These are phyloP conservation scores for Euphorbia lathyris DNA, from an alignment of 345 rosid species.

Conservation along the genomic window DNA sequence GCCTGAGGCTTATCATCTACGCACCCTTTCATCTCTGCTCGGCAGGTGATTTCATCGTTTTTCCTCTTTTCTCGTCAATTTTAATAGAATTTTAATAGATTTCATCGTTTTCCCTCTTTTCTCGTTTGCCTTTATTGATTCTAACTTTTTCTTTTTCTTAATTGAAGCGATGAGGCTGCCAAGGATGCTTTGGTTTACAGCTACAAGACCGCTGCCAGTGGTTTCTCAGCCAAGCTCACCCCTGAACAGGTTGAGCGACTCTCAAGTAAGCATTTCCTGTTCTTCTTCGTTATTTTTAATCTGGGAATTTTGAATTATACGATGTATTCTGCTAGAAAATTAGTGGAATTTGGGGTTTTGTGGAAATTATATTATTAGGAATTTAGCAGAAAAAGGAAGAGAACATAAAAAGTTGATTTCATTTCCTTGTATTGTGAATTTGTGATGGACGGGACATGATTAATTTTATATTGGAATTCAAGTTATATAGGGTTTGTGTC, in stretches of 20 bases:
- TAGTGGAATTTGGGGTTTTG: neutral
- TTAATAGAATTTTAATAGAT: too few relatives aligned
- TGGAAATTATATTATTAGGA: too few relatives aligned
- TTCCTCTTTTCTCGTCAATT: neutral
- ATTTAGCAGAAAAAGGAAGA: neutral
- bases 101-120: neutral
- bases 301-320: neutral
- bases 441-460: neutral
- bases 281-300: neutral
- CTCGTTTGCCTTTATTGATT: neutral
- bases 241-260: slow-evolving; percentile 67
- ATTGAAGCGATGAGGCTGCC: slow-evolving; percentile 68
- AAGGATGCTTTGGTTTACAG: slow-evolving; percentile 70
- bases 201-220: slow-evolving; percentile 76
- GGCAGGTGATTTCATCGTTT: slow-evolving; percentile 48
- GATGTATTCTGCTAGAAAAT: neutral
- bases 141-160: neutral
- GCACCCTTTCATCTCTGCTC: slow-evolving; percentile 68
- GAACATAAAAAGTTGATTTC: neutral
- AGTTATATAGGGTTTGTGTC: neutral
- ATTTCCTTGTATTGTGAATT: neutral
- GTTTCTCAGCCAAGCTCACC: slow-evolving; percentile 89
- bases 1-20: slow-evolving; percentile 61
- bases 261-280: slow-evolving; percentile 44
- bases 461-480: neutral